phyloP scores from a whole-genome alignment of 768 basidiomycete genomes.

The Wakefieldia striispora region DNA sequence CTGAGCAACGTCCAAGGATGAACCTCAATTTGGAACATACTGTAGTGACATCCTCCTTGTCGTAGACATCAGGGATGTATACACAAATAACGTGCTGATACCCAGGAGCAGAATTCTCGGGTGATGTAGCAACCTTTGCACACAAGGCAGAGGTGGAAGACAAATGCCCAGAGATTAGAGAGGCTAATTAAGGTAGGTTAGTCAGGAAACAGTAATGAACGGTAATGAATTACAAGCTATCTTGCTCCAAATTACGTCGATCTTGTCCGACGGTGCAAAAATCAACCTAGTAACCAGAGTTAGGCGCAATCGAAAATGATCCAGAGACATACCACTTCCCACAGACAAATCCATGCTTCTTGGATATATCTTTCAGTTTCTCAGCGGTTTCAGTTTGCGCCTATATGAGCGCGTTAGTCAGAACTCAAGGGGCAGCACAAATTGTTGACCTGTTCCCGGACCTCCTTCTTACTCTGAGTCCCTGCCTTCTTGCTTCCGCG shows the following conservation, averaged over 20 bases:
- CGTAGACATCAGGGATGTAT: slow-evolving; percentile 70
- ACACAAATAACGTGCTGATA: slow-evolving; percentile 68
- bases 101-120: slow-evolving; percentile 43
- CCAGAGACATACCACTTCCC: slow-evolving; percentile 62
- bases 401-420: slow-evolving; percentile 32
- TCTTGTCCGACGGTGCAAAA: slow-evolving; percentile 58
- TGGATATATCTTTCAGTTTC: slow-evolving; percentile 59
- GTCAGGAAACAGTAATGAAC: not conserved
- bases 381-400: slow-evolving; percentile 56
- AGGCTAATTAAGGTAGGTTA: slow-evolving; percentile 39
- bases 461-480: slow-evolving; percentile 70
- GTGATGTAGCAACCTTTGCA: slow-evolving; percentile 68
- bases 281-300: slow-evolving; percentile 50
- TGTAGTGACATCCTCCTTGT: slow-evolving; percentile 56
- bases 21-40: slow-evolving; percentile 30
- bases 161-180: slow-evolving; percentile 62
- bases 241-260: slow-evolving; percentile 60
- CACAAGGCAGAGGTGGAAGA: slow-evolving; percentile 52
- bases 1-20: not conserved
- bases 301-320: not conserved
- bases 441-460: slow-evolving; percentile 58
- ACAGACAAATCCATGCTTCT: slow-evolving; percentile 47
- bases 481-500: slow-evolving; percentile 73
- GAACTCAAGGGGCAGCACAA: not conserved
- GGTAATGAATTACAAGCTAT: slow-evolving; percentile 51